Percentiles rank a stretch among this genome's conserved stretches.
These are phyloP conservation scores for Colletotrichum aenigma DNA, from an alignment of 2,329 filamentous ascomycete species.

Conservation along the genomic window DNA sequence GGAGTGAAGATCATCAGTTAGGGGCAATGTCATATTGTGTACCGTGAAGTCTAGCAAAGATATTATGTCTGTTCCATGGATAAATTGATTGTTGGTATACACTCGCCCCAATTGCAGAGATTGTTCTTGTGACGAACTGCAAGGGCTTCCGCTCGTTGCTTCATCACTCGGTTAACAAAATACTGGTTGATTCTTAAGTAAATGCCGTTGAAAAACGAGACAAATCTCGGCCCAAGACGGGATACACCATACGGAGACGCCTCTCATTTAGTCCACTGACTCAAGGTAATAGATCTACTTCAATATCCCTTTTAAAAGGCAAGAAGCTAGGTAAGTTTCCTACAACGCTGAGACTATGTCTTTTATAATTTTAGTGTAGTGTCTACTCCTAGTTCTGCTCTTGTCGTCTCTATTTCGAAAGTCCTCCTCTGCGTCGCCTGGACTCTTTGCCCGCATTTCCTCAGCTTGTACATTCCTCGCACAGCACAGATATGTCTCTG, in stretches of 20 bases:
- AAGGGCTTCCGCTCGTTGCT: not conserved
- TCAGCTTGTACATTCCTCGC: not conserved
- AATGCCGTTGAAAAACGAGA: not conserved
- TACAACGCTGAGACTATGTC: fast-evolving
- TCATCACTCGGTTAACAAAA: not conserved
- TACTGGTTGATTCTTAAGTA: not conserved
- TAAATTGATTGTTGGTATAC: not conserved
- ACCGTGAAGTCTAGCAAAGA: not conserved
- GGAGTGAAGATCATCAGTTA: fast-evolving
- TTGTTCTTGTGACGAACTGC: not conserved
- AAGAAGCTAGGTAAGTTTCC: not conserved
- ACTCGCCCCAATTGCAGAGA: not conserved
- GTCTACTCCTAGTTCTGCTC: not conserved
- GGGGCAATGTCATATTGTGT: not conserved
- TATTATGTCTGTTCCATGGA: fast-evolving
- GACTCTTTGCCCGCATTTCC: no score
- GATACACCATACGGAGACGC: not conserved
- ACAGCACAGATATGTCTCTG: not conserved
- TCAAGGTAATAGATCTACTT: not conserved
- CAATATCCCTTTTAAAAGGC: not conserved
- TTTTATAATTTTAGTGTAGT: not conserved
- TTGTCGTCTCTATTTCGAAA: not conserved
- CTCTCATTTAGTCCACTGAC: no score
- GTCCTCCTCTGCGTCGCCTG: not conserved
- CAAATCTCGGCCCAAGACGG: not conserved